phyloP scores from a whole-genome alignment of 2,329 filamentous ascomycete species.

The Colletotrichum musicola region DNA sequence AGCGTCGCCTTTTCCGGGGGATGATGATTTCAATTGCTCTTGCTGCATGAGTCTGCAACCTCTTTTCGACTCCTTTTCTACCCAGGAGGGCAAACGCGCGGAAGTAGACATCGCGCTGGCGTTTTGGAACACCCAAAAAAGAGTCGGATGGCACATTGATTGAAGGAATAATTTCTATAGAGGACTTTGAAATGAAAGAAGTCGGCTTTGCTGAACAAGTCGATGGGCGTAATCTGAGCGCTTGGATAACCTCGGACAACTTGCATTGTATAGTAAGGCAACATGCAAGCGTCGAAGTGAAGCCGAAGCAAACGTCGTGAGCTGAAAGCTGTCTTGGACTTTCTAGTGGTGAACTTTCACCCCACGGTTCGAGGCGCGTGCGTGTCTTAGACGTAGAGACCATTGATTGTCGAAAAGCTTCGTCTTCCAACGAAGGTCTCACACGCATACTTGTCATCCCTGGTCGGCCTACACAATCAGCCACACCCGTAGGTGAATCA shows the following conservation, averaged over 20 bases:
- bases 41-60: background rate
- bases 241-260: background rate
- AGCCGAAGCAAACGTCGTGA: too few species aligned
- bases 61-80: conserved; percentile 18
- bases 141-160: conserved; percentile 32
- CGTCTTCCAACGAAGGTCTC: too few species aligned
- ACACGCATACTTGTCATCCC: too few species aligned
- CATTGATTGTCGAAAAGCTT: too few species aligned
- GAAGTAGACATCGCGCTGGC: conserved; percentile 24
- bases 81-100: conserved; percentile 13
- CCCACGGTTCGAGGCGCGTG: too few species aligned
- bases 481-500: too few species aligned
- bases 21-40: background rate
- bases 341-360: too few species aligned
- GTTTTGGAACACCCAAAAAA: conserved; percentile 28
- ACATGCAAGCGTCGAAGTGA: too few species aligned
- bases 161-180: conserved; percentile 17
- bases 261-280: too few species aligned
- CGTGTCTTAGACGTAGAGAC: too few species aligned
- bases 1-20: background rate
- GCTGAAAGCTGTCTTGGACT: too few species aligned
- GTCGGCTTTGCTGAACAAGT: background rate
- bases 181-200: conserved; percentile 23
- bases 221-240: conserved; percentile 4
- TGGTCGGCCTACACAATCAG: too few species aligned